These are phyloP conservation scores for Firmiana major DNA, from an alignment of 345 rosid genomes.

Conservation along the genomic window DNA sequence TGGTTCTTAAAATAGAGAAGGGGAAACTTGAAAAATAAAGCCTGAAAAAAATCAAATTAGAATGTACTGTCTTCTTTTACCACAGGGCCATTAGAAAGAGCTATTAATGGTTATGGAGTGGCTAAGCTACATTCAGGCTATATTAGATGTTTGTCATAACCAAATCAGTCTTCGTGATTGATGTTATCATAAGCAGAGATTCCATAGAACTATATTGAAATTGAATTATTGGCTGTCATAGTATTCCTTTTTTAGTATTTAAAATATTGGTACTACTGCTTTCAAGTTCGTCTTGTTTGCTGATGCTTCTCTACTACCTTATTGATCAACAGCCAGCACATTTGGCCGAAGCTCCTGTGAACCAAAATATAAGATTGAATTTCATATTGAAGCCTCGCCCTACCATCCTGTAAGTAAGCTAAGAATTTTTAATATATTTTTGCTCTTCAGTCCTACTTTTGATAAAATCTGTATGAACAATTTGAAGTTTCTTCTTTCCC, in stretches of 20 bases:
- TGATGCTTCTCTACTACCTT: not conserved
- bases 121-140: not conserved
- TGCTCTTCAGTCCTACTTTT: not conserved
- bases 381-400: constrained; percentile 60
- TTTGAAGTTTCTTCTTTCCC: not conserved
- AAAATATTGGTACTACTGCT: not conserved
- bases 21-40: not conserved
- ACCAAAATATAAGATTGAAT: constrained; percentile 74
- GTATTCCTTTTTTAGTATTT: not conserved
- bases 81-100: not conserved
- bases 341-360: constrained; percentile 69
- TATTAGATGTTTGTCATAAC: not conserved
- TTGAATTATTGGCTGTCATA: not conserved
- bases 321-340: constrained; percentile 47
- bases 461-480: not conserved
- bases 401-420: constrained; percentile 68
- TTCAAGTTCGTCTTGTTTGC: constrained; percentile 1
- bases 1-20: not conserved
- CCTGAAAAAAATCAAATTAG: not conserved
- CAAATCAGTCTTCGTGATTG: not conserved
- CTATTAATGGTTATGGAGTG: not conserved
- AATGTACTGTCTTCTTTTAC: not conserved
- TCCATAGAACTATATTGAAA: not conserved
- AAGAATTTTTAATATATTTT: not conserved
- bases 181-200: not conserved